These are phyloP conservation scores for Rubus parviflorus DNA, from an alignment of 306 rosid genomes.

Conservation along the genomic window DNA sequence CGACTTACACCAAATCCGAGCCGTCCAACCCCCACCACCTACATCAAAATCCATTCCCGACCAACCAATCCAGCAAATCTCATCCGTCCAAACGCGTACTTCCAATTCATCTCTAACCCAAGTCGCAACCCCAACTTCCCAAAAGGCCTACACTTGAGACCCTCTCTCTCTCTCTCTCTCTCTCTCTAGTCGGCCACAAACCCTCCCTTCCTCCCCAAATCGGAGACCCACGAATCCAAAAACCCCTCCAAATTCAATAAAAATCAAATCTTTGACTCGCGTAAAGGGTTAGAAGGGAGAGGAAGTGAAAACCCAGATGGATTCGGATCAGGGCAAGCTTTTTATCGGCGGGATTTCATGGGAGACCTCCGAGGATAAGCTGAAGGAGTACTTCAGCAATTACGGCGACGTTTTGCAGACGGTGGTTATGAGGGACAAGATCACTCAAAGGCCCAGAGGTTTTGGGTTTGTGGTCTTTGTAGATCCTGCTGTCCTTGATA, in stretches of 20 bases:
- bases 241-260: background rate
- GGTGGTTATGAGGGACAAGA: constrained; percentile 86
- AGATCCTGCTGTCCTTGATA: constrained; percentile 86
- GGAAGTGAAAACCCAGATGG: constrained; percentile 39
- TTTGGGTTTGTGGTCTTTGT: constrained; percentile 85
- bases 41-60: background rate
- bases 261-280: background rate
- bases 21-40: constrained; percentile 5
- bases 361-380: constrained; percentile 93
- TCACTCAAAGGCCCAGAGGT: constrained; percentile 82
- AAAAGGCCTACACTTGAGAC: background rate
- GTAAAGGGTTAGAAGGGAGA: too few relatives aligned
- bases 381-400: constrained; percentile 70
- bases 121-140: background rate
- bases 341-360: constrained; percentile 97
- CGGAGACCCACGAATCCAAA: constrained; percentile 8
- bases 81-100: constrained; percentile 38
- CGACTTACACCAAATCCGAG: constrained; percentile 10
- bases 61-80: constrained; percentile 19
- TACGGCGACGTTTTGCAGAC: constrained; percentile 83
- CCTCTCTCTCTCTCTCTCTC: constrained; percentile 12
- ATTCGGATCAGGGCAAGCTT: constrained; percentile 96
- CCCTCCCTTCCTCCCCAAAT: constrained; percentile 32
- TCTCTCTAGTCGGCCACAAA: constrained; percentile 46
- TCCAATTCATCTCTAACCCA: background rate